Conservation (phyloP, 495 filamentous ascomycete genomes). For the Xylaria flabelliformis region DNA sequence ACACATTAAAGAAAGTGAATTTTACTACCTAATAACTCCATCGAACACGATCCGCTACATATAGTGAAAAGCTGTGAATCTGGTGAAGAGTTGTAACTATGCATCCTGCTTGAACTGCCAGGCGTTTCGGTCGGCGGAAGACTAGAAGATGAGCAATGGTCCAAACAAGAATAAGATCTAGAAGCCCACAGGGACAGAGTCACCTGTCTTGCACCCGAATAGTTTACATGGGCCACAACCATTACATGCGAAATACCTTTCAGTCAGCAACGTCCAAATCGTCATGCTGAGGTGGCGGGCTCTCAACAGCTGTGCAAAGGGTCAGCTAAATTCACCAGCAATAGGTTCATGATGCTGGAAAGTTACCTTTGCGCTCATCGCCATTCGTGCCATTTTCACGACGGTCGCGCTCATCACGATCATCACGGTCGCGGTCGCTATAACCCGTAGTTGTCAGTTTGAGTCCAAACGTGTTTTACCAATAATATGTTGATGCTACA, state of each 20-base stretch:
- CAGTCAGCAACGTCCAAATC: slow-evolving; percentile 98
- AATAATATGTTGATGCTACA: slow-evolving; percentile 39
- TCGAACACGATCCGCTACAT: slow-evolving; percentile 13
- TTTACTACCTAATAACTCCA: slow-evolving; percentile 28
- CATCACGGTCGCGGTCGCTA: slow-evolving; percentile 64
- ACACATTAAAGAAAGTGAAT: slow-evolving; percentile 26
- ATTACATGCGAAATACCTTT: slow-evolving; percentile 10
- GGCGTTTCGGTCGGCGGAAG: slow-evolving; percentile 36
- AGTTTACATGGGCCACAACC: slow-evolving; percentile 8
- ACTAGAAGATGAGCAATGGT: slow-evolving; percentile 43
- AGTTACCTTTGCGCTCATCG: slow-evolving; percentile 87
- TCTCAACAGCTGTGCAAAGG: slow-evolving; percentile 63
- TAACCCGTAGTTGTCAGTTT: slow-evolving; percentile 11
- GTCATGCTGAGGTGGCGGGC: slow-evolving; percentile 85
- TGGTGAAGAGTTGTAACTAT: slow-evolving; percentile 19
- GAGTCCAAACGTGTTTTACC: slow-evolving; percentile 19
- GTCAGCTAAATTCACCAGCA: neutral
- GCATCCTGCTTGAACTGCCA: slow-evolving; percentile 19
- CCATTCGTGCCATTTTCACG: slow-evolving; percentile 74
- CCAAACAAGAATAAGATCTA: slow-evolving; percentile 40
- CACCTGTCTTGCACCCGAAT: slow-evolving; percentile 13
- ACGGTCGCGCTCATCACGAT: slow-evolving; percentile 60
- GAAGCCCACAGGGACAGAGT: slow-evolving; percentile 29
- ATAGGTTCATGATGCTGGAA: neutral
- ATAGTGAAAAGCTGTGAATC: slow-evolving; percentile 17